phyloP scores from a whole-genome alignment of 768 basidiomycete species.

The Leccinellum rugosiceps region DNA sequence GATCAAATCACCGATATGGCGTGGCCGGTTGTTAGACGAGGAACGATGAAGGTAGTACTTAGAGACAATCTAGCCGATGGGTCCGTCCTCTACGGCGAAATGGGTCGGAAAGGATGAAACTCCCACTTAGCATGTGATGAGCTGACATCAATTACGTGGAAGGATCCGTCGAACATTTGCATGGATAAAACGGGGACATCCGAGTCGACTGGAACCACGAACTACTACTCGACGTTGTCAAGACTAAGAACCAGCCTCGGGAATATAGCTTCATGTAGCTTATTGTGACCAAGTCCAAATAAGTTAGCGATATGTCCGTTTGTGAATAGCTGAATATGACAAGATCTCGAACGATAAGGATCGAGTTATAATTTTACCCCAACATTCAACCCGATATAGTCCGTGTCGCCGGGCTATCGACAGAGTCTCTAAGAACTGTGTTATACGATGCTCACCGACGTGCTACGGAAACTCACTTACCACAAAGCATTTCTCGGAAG shows the following conservation, averaged over 20 bases:
- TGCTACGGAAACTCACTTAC: neutral
- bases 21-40: neutral
- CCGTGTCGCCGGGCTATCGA: neutral
- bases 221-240: neutral
- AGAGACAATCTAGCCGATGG: no score
- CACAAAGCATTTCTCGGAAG: conserved; percentile 7
- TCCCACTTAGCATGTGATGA: neutral
- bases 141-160: neutral
- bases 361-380: neutral
- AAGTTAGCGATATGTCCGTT: neutral
- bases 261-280: neutral
- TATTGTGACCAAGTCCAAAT: neutral
- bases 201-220: neutral
- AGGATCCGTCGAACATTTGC: neutral
- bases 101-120: neutral
- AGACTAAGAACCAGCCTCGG: neutral
- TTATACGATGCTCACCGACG: neutral
- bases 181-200: neutral
- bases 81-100: neutral
- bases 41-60: neutral
- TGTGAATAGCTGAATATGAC: neutral
- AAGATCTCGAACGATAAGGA: neutral
- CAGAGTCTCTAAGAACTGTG: neutral
- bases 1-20: neutral
- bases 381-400: neutral